Evolutionary conservation across 2,329 filamentous ascomycete species (phyloP).

Genomic region (Clarireedia paspali): DNA sequence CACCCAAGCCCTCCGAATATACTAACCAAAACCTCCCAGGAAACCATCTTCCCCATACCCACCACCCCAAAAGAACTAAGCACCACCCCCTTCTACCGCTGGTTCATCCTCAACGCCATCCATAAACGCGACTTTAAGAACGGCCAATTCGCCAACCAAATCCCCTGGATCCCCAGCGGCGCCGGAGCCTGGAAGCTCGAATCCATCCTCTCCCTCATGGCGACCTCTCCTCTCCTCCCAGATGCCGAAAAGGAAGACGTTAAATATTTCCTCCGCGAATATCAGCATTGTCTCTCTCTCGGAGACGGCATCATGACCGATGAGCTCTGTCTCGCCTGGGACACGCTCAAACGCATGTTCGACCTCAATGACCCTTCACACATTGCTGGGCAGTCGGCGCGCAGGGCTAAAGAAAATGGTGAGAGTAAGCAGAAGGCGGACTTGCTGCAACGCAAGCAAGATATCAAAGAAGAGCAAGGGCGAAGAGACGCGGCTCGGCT

Average conservation of each 20-base stretch:
- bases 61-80: not conserved
- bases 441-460: not conserved
- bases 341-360: not conserved
- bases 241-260: not conserved
- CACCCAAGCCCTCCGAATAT: too few species aligned
- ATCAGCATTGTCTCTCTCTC: not conserved
- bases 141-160: not conserved
- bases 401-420: not conserved
- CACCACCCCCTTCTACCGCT: constrained; percentile 1
- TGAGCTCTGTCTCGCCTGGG: not conserved
- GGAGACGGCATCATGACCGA: not conserved
- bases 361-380: constrained; percentile 1
- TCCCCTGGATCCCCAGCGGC: not conserved
- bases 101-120: constrained; percentile 6
- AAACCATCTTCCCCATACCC: not conserved
- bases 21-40: not conserved
- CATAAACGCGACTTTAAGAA: constrained; percentile 5
- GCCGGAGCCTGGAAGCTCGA: constrained; percentile 1
- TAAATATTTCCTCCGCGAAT: not conserved
- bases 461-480: too few species aligned
- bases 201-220: not conserved
- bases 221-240: not conserved
- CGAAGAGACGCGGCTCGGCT: too few species aligned
- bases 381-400: not conserved
- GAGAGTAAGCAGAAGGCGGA: too few species aligned